Base-by-base conservation (phyloP, 2,329 filamentous ascomycete species). In the Aspergillus phoenicis region DNA sequence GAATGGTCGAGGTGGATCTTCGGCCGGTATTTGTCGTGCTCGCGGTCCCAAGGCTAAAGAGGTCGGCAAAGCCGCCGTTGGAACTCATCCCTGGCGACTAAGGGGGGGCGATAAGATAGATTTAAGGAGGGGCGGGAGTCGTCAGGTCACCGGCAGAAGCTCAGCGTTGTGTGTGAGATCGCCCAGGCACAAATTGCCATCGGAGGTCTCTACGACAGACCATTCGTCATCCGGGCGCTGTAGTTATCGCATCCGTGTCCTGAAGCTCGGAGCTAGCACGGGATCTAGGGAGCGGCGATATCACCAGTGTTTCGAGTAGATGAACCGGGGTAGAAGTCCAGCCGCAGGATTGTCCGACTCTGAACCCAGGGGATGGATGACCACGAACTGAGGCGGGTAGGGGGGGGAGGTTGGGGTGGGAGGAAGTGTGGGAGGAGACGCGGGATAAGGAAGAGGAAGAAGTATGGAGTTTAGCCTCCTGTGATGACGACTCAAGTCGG, bases 71-170 rank as follows among this genome's bases (percentile, higher is more conserved):
- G 66, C 72, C 72, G 64, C 68, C 73, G 68, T 74, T 72, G 66
- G 74, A 75, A 77, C 70, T 79, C 77, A 79, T 79, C 73, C 75
- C 77, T 74, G 64, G 65, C 63, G 68, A 64, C 60, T 51, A 63
- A 45, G 33, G 33, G 33, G 4, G 33, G 57, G 58, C 54, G 48
- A 56, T 63, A 52, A 56, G 63, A 62, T 60, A 59, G 58, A 36
- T 56, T 45, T 52, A 45, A 64, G 61, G 60, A 63, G 66, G 63
- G 61, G 59, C 58, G 57, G 57, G 60, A 63, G 62, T 66, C 55
- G 57, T 70, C 65, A 64, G 64, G 65, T 68, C 68, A 66, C 63
- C 64, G 54, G 57, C 59, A 57, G 57, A 58, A 61, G 52, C 22
- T 55, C 57, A 70, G 61, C 59, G 63, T 57, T 67, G 62, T 59